phyloP scores from a whole-genome alignment of 2,329 filamentous ascomycete species.

The Conoideocrella luteorostrata region DNA sequence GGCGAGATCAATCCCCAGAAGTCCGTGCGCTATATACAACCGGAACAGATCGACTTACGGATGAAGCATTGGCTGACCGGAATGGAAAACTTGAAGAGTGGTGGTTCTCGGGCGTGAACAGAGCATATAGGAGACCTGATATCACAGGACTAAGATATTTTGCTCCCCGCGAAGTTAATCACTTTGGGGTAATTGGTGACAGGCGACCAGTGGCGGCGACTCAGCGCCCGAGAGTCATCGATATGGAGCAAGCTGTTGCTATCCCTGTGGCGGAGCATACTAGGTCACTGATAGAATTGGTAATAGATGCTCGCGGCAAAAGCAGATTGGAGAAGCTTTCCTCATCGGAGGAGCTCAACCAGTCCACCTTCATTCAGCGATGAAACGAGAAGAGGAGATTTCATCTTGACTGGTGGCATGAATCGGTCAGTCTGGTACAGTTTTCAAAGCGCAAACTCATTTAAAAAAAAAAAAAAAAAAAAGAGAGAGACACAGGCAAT shows the following conservation, averaged over 20 bases:
- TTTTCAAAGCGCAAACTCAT: too few species aligned
- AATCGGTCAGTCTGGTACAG: too few species aligned
- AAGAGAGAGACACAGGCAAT: too few species aligned
- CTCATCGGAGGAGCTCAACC: background rate
- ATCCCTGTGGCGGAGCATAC: constrained; percentile 1
- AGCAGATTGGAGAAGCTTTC: background rate
- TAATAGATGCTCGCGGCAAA: background rate
- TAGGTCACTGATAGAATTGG: constrained; percentile 3
- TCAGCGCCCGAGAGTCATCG: background rate
- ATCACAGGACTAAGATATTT: background rate
- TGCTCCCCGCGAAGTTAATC: background rate
- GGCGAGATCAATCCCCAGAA: constrained; percentile 1
- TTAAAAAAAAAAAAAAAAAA: too few species aligned
- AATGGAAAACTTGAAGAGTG: constrained; percentile 4
- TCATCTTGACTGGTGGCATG: too few species aligned
- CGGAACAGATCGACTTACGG: constrained; percentile 15
- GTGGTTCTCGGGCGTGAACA: constrained; percentile 11
- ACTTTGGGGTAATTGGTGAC: constrained; percentile 7
- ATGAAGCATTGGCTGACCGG: constrained; percentile 15
- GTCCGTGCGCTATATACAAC: constrained; percentile 9
- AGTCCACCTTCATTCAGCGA: background rate
- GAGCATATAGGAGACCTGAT: background rate
- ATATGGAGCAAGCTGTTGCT: background rate
- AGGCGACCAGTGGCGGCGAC: background rate
- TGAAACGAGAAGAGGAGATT: too few species aligned